Base-by-base conservation (phyloP, 73 alveolate genomes). In the Loxodes magnus region DNA sequence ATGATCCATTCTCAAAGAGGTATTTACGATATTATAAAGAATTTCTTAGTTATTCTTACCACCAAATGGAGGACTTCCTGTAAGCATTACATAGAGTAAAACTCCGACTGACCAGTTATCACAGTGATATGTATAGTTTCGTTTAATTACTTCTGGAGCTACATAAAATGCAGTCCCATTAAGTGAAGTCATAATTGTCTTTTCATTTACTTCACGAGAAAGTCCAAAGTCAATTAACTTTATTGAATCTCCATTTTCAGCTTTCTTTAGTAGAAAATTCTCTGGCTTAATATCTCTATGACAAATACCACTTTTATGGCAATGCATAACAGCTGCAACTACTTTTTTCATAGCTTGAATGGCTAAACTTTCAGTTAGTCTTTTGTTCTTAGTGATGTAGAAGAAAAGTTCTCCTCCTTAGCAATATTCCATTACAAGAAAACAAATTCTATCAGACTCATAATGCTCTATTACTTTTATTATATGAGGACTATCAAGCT, bases 71-170 rank as follows among this genome's bases (percentile, higher is more conserved):
- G 92, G 90, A 20, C 62, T 56, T 5, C 96, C 96, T 20, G 77
- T 36, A 30, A 84, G 73, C 71, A 84, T 57, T 63, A 84, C 67
- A 68, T 78, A 79, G 48, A 74, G 38, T 25, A 84, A 78, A 16
- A 84, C 93, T 3, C 96, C 96, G 43, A 84, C 59, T 3, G 96
- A 84, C 96, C 96, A 84, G 59, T 62, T 67, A 61, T 84, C 96
- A 42, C 90, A 78, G 49, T 74, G 58, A 44, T 78, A 68, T 50
- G 79, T 63, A 66, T 84, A 84, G 38, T 70, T 71, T 24, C 84
- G 86, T 42, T 64, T 51, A 14, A 84, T 50, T 21, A 84, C 92
- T 53, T 84, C 96, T 7, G 96, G 96, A 4, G 96, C 96, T 7
- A 84, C 79, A 31, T 84, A 84, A 67, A 73, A 84, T 16, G 96